These are phyloP conservation scores for Suillus occidentalis DNA, from an alignment of 768 basidiomycete genomes.

Conservation along the genomic window DNA sequence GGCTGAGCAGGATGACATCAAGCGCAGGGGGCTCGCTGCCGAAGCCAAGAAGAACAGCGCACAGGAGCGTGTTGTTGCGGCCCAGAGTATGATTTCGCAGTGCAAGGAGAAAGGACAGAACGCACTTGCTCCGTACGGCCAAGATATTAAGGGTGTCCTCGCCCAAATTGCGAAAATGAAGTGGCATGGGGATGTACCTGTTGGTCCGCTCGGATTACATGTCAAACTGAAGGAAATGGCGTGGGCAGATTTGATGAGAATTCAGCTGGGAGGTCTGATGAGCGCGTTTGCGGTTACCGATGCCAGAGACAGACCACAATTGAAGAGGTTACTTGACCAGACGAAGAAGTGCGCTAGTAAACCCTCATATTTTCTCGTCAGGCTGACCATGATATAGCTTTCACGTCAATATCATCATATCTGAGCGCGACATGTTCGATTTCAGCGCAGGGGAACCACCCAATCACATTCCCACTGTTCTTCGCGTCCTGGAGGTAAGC, in stretches of 20 bases:
- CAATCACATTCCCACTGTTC: constrained; percentile 61
- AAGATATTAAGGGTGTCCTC: constrained; percentile 57
- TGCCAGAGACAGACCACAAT: constrained; percentile 51
- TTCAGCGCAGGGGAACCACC: constrained; percentile 73
- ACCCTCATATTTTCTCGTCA: constrained; percentile 10
- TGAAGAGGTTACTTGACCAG: constrained; percentile 58
- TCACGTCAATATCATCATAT: constrained; percentile 56
- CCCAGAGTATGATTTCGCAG: constrained; percentile 49
- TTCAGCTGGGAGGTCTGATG: constrained; percentile 57
- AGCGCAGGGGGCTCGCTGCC: constrained; percentile 36
- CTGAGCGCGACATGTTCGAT: constrained; percentile 79
- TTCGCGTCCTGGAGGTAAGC: constrained; percentile 79
- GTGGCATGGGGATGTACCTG: constrained; percentile 67
- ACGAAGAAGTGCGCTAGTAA: constrained; percentile 60
- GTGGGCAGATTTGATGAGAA: constrained; percentile 69
- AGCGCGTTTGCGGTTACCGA: constrained; percentile 76
- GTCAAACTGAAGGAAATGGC: constrained; percentile 70
- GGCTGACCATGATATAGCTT: constrained; percentile 33
- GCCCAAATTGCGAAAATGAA: constrained; percentile 46
- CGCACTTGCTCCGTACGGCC: constrained; percentile 60
- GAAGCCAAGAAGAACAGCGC: constrained; percentile 34
- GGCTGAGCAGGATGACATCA: constrained; percentile 29
- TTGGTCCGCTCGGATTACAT: constrained; percentile 79
- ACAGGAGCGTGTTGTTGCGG: constrained; percentile 44
- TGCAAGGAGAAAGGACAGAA: constrained; percentile 56